A percentile compares a stretch with the other conserved stretches of the same genome.
Conservation (phyloP, 2,329 filamentous ascomycete genomes). For the Colletotrichum plurivorum region DNA sequence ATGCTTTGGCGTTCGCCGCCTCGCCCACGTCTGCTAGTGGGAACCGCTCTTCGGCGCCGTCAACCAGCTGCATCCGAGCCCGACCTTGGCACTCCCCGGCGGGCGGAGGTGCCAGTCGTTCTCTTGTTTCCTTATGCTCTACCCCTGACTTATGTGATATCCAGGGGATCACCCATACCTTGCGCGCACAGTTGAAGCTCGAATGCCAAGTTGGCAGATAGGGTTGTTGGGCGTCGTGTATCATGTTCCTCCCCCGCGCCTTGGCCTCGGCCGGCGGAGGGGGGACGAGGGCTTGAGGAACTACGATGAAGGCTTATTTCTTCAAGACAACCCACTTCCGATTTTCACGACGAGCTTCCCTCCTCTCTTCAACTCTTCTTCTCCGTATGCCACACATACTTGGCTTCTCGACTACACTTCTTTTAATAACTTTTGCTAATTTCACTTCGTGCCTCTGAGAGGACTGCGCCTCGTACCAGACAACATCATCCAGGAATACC, state of each 20-base stretch:
- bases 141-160: slow-evolving; percentile 16
- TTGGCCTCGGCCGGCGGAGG: slow-evolving; percentile 18
- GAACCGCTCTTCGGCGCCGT: slow-evolving; percentile 22
- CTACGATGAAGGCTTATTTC: slow-evolving; percentile 35
- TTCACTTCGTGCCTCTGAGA: slow-evolving; percentile 28
- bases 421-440: slow-evolving; percentile 29
- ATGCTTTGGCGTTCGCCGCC: not conserved
- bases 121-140: slow-evolving; percentile 32
- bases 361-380: not conserved
- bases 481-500: slow-evolving; percentile 1
- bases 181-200: slow-evolving; percentile 25
- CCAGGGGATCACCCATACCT: slow-evolving; percentile 30
- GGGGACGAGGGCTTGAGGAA: slow-evolving; percentile 2
- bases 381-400: not conserved
- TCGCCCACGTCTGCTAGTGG: not conserved
- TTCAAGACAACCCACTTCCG: slow-evolving; percentile 23
- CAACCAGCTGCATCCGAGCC: slow-evolving; percentile 28
- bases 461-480: slow-evolving; percentile 25
- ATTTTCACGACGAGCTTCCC: too few species aligned
- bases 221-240: slow-evolving; percentile 18
- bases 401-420: slow-evolving; percentile 1
- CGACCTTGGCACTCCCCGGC: slow-evolving; percentile 12
- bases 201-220: slow-evolving; percentile 25
- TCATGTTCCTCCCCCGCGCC: slow-evolving; percentile 31
- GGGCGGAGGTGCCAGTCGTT: slow-evolving; percentile 20